Conservation (phyloP, 768 basidiomycete genomes). For the Termitomyces sp. region DNA sequence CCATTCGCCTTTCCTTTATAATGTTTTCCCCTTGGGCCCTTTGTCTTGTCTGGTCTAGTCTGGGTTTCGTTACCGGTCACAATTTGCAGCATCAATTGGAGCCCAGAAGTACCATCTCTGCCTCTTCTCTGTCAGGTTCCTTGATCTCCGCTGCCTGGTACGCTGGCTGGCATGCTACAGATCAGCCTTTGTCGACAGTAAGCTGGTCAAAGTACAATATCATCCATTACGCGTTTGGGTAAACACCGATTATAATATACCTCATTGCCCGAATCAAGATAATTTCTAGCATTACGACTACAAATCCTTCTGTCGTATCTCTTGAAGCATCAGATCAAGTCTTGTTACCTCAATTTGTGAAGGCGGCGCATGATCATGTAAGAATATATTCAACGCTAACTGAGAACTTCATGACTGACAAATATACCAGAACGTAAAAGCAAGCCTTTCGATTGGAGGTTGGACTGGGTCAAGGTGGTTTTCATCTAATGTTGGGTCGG, state of each 20-base stretch:
- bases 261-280: not conserved
- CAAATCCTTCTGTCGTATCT: constrained; percentile 29
- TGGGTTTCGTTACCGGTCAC: not conserved
- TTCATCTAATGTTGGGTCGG: constrained; percentile 53
- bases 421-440: constrained; percentile 44
- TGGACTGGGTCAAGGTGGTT: constrained; percentile 65
- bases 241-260: constrained; percentile 7
- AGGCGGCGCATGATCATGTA: constrained; percentile 37
- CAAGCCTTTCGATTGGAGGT: constrained; percentile 61
- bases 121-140: constrained; percentile 6
- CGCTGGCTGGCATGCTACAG: constrained; percentile 40
- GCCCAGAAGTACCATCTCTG: constrained; percentile 4
- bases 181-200: constrained; percentile 40
- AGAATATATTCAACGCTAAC: constrained; percentile 24
- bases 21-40: not conserved
- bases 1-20: not conserved
- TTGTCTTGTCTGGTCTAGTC: not conserved
- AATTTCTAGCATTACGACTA: constrained; percentile 32
- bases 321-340: constrained; percentile 40
- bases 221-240: constrained; percentile 64
- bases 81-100: constrained; percentile 1
- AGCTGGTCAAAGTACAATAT: constrained; percentile 51
- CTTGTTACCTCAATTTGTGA: constrained; percentile 55
- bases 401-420: not conserved
- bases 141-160: constrained; percentile 41